Evolutionary conservation across 768 basidiomycete genomes (phyloP), one percentile per base, ranked within the genome.

Genomic region (Serpula lacrymans): DNA sequence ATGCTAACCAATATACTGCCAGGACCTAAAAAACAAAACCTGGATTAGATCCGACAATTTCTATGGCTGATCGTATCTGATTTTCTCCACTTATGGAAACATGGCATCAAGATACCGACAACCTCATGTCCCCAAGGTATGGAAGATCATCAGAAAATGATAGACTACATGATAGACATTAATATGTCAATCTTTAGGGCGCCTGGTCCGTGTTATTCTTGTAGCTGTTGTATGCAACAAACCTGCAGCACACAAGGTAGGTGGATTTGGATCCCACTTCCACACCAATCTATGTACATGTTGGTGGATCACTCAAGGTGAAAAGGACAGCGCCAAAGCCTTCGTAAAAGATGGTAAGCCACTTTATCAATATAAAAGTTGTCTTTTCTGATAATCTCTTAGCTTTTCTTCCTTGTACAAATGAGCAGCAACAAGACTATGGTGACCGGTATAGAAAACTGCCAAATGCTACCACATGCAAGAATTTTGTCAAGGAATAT

Each of bases 171-270:
- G n/a, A n/a, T n/a, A n/a, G n/a, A n/a, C 21, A 25, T 13, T 24
- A 31, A 34, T 42, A 25, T 26, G 25, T n/a, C 13, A 1, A 6
- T 6, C 40, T 39, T 18, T 17, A 41, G 42, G 64, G 0, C 55
- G 60, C 0, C 52, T 52, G 0, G 53, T 67, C 6, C 52, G 63
- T 0, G 53, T 67, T 3, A 52, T 59, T 1, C 46, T 68, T 0
- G 53, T 67, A 4, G 61, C 57, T 0, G 46, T 70, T 7, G 46
- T 61, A 5, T 70, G 68, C 30, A 61, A 68, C 37, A 65, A 68
- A 33, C 68, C 67, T 1, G 69, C 67, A 2, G 62, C 60, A 0
- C 61, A 63, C 37, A 69, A 68, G 35, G 17, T 64, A 0, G 54
- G 51, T 3, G 60, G 62, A 0, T 64, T 57, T 33, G 60, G 55